Percentiles rank a stretch among this genome's conserved stretches.
These are phyloP conservation scores for Vicia faba DNA, from an alignment of 306 rosid species.

Conservation along the genomic window DNA sequence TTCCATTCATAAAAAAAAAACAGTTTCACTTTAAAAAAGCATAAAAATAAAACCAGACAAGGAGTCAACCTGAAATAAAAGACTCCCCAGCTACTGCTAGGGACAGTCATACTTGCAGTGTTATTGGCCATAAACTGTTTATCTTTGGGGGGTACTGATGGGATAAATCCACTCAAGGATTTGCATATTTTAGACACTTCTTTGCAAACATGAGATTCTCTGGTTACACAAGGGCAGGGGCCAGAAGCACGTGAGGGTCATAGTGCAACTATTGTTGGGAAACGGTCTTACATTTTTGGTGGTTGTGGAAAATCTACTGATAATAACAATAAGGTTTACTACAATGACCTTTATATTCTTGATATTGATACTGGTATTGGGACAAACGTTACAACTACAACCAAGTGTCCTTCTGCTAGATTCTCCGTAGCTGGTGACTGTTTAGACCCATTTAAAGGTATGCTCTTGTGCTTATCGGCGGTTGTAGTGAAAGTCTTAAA, in stretches of 20 bases:
- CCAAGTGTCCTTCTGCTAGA: too few relatives aligned
- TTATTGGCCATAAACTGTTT: conserved; percentile 77
- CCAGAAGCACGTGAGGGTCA: conserved; percentile 99
- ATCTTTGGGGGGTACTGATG: conserved; percentile 99
- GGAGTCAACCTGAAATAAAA: conserved; percentile 79
- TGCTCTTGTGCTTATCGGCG: too few relatives aligned
- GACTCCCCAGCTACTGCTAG: conserved; percentile 82
- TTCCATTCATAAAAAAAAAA: too few relatives aligned
- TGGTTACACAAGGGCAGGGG: conserved; percentile 79
- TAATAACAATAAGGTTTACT: too few relatives aligned
- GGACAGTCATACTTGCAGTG: conserved; percentile 89
- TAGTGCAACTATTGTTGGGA: conserved; percentile 84
- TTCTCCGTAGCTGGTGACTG: too few relatives aligned
- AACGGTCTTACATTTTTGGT: conserved; percentile 79
- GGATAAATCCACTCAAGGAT: conserved; percentile 81
- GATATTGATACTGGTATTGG: conserved; percentile 82
- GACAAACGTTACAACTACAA: conserved; percentile 74
- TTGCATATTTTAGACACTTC: conserved; percentile 83
- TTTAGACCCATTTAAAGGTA: too few relatives aligned
- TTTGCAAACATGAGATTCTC: conserved; percentile 75
- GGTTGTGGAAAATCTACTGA: conserved; percentile 87
- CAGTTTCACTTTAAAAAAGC: too few relatives aligned
- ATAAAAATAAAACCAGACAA: conserved; percentile 61
- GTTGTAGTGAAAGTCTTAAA: too few relatives aligned
- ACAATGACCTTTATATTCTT: too few relatives aligned